Percentiles rank a stretch among this genome's conserved stretches.
Conservation (phyloP, 129 eudicot species). For the Oenanthe sinensis region DNA sequence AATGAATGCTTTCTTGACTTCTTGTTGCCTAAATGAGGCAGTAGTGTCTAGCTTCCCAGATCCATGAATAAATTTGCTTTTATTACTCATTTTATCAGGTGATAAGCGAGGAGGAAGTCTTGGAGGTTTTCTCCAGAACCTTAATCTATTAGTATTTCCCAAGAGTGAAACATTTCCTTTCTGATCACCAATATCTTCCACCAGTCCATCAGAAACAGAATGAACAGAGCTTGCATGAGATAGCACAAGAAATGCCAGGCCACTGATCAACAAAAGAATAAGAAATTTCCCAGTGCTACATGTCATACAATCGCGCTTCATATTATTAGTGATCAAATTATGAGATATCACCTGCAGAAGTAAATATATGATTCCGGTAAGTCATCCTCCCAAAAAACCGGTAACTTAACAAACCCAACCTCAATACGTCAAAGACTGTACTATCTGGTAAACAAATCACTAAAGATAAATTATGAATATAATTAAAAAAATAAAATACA, state of each 20-base stretch:
- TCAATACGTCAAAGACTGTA: neutral
- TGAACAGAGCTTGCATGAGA: conserved; percentile 40
- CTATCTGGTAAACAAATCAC: neutral
- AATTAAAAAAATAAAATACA: neutral
- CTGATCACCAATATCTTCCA: conserved; percentile 26
- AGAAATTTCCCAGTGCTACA: conserved; percentile 88
- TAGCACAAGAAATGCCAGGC: conserved; percentile 59
- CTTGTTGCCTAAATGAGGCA: conserved; percentile 54
- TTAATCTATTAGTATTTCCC: conserved; percentile 38
- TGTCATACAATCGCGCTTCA: conserved; percentile 43
- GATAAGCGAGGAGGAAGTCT: conserved; percentile 81
- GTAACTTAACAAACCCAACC: neutral
- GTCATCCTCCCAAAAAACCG: no score
- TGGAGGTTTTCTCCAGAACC: conserved; percentile 68
- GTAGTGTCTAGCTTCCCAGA: conserved; percentile 24
- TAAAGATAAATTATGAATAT: neutral
- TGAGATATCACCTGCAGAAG: conserved; percentile 56
- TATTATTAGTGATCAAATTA: conserved; percentile 42
- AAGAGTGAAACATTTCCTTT: conserved; percentile 29
- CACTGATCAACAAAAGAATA: conserved; percentile 52
- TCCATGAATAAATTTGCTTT: conserved; percentile 27
- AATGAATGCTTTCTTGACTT: conserved; percentile 59
- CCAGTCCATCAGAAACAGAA: conserved; percentile 32
- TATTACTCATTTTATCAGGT: conserved; percentile 53
- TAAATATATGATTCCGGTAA: conserved; percentile 2